These are phyloP conservation scores for Ophiostoma novo-ulmi DNA, from an alignment of 2,329 filamentous ascomycete genomes.

Conservation along the genomic window DNA sequence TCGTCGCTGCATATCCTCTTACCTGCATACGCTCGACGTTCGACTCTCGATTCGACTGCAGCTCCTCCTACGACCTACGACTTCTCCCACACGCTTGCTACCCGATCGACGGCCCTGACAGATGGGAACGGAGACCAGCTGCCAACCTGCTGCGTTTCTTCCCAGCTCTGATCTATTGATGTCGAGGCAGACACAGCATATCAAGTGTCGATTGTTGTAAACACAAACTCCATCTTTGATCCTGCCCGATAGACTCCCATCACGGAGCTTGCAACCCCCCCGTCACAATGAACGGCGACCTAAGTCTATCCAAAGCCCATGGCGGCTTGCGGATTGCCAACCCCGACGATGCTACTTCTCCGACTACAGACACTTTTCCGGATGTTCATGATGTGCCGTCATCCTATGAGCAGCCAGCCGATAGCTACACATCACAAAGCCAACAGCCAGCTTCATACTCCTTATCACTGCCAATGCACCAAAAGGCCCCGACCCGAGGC, in stretches of 20 bases:
- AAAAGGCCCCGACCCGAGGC: conserved; percentile 22
- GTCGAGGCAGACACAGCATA: conserved; percentile 2
- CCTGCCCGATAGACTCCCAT: conserved; percentile 8
- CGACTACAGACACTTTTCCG: conserved; percentile 17
- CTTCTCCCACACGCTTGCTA: background rate
- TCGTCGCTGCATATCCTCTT: background rate
- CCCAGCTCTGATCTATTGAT: conserved; percentile 12
- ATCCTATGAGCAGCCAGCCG: conserved; percentile 17
- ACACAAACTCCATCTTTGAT: background rate
- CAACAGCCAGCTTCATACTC: conserved; percentile 10
- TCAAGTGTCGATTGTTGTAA: background rate
- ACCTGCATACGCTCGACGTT: background rate
- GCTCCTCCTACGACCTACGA: background rate
- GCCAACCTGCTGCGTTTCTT: background rate
- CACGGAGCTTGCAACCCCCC: conserved; percentile 12
- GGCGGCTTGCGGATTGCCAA: conserved; percentile 96
- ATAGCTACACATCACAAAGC: conserved; percentile 13
- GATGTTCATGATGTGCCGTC: conserved; percentile 12
- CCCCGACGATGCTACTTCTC: conserved; percentile 59
- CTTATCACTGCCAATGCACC: conserved; percentile 16
- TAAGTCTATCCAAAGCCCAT: conserved; percentile 86
- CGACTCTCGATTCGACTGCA: background rate
- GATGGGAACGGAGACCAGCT: conserved; percentile 17
- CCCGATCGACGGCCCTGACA: background rate
- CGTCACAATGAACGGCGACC: conserved; percentile 75